phyloP scores from a whole-genome alignment of 352 stramenopile genomes.

The Lagenidium sp. region DNA sequence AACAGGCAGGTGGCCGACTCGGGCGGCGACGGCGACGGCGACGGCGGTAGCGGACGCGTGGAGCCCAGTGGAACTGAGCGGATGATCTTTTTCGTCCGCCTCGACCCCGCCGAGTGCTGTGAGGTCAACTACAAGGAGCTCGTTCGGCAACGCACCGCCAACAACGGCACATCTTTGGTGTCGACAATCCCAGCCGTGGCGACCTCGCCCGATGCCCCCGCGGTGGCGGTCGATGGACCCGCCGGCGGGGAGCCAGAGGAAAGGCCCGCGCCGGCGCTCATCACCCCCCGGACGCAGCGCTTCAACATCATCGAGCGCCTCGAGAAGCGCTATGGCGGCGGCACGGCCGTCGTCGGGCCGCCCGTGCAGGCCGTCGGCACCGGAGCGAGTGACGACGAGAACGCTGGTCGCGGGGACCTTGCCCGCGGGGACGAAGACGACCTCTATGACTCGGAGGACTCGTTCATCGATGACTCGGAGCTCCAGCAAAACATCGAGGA shows the following conservation, averaged over 20 bases:
- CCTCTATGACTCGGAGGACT: constrained; percentile 85
- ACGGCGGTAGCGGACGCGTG: too few species aligned
- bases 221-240: not conserved
- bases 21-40: too few species aligned
- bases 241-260: constrained; percentile 4
- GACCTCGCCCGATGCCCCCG: not conserved
- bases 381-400: constrained; percentile 9
- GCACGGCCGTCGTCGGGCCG: constrained; percentile 45
- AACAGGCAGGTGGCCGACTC: too few species aligned
- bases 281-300: constrained; percentile 26
- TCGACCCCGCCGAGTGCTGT: constrained; percentile 26
- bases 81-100: constrained; percentile 49
- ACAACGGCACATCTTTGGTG: not conserved
- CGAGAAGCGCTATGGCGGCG: constrained; percentile 76
- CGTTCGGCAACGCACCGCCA: constrained; percentile 13
- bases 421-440: constrained; percentile 68
- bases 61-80: too few species aligned
- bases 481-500: constrained; percentile 83
- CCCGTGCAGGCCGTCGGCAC: constrained; percentile 7
- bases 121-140: constrained; percentile 78
- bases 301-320: constrained; percentile 86
- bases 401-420: constrained; percentile 8
- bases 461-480: constrained; percentile 81
- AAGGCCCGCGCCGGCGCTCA: constrained; percentile 2
- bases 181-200: not conserved